Evolutionary conservation across 169 alveolate genomes (phyloP), one percentile per base, ranked within the genome.

Genomic region (Plasmodium gaboni): DNA sequence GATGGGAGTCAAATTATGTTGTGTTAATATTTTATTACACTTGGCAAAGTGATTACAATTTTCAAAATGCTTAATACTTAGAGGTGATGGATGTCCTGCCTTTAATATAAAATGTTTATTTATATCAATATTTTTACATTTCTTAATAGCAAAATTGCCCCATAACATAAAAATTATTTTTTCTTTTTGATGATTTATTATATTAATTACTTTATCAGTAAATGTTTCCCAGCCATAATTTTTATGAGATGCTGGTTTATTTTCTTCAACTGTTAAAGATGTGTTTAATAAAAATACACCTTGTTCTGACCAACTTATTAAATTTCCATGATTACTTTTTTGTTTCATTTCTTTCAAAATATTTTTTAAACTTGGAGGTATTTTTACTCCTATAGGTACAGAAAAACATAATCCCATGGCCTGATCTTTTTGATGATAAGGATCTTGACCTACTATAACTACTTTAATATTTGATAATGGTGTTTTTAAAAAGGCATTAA

Each of bases 71-170:
- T 48, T 64, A 64, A 92, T 68, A 57, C 72, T 80, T 44, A 99
- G 95, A 5, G 99, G 99, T 9, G 99, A 98, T 19, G 99, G 99
- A 93, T 99, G 99, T n/a, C 98, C 99, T 44, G 98, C 96, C 86
- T 97, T 95, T 60, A 98, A 88, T 17, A 98, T 93, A 68, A 80
- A 94, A 93, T 98, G 99, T 88, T 96, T 96, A 2, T 73, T 80
- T n/a, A 89, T 83, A 85, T 97, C 96, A 32, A 99, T 98, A 50
- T 91, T 94, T 28, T 94, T 59, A 24, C 98, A 98, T 88, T 96
- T 97, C 59, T 96, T 96, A 78, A 96, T 94, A n/a, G 99, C 99
- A 64, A 97, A 96, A 55, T 93, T 95, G 24, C 99, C 99, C 99
- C 98, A 96, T 46, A 96, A 95, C 87, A 97, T 88, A 89, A 97